Percentiles rank a stretch among this genome's conserved stretches.
Conservation (phyloP, 176 grass and related monocot species). For the Phoenix dactylifera region DNA sequence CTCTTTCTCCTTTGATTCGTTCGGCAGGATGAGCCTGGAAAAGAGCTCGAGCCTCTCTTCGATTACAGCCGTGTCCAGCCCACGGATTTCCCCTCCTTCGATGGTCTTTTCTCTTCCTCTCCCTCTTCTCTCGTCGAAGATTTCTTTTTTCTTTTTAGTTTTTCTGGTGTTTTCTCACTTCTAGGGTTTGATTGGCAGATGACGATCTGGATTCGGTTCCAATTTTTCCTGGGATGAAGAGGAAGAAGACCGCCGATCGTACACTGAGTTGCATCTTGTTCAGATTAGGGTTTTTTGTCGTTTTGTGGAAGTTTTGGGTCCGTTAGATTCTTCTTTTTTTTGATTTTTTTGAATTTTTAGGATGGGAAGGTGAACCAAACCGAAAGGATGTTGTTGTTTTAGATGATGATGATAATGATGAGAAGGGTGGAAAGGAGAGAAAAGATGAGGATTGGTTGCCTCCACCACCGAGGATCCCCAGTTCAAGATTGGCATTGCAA, state of each 20-base stretch:
- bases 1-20: too few species aligned
- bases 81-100: slow-evolving; percentile 41
- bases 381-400: slow-evolving; percentile 14
- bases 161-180: not conserved
- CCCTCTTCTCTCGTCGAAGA: too few species aligned
- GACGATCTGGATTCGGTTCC: slow-evolving; percentile 50
- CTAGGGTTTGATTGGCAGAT: slow-evolving; percentile 32
- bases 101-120: slow-evolving; percentile 25
- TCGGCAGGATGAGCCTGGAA: slow-evolving; percentile 11
- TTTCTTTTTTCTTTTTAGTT: too few species aligned
- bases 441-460: slow-evolving; percentile 72
- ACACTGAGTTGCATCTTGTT: not conserved
- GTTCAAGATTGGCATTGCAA: not conserved
- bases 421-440: slow-evolving; percentile 10
- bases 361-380: not conserved
- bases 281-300: not conserved
- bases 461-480: slow-evolving; percentile 35
- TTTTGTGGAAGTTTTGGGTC: not conserved
- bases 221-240: slow-evolving; percentile 55
- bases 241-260: slow-evolving; percentile 12
- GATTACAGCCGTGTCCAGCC: slow-evolving; percentile 73
- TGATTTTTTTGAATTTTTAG: slow-evolving; percentile 1
- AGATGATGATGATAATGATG: slow-evolving; percentile 26
- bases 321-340: not conserved
- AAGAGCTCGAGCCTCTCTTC: slow-evolving; percentile 93